phyloP scores from a whole-genome alignment of 1,284 basidiomycete species.

The Acaromyces ingoldii region DNA sequence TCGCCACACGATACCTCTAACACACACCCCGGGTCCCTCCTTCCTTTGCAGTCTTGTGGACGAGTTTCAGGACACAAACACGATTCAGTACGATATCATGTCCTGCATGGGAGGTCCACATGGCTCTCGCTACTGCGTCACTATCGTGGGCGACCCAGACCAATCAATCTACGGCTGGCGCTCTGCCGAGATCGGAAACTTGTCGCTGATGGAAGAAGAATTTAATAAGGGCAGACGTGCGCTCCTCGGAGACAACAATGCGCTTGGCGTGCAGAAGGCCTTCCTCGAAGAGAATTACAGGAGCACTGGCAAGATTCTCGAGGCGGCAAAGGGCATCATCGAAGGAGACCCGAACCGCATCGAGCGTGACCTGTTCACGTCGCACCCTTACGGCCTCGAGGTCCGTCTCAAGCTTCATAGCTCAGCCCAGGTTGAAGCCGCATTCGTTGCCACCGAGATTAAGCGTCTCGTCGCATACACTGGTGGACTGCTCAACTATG shows the following conservation, averaged over 20 bases:
- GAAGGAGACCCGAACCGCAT: conserved; percentile 74
- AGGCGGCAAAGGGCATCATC: conserved; percentile 71
- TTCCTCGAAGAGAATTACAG: conserved; percentile 83
- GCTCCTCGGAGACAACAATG: conserved; percentile 52
- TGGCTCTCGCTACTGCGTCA: conserved; percentile 55
- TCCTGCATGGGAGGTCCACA: conserved; percentile 57
- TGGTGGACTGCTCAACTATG: conserved; percentile 67
- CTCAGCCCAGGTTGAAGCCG: conserved; percentile 29
- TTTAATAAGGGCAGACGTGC: conserved; percentile 25
- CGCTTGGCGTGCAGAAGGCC: conserved; percentile 58
- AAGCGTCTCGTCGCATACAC: conserved; percentile 69
- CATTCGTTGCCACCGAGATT: conserved; percentile 68
- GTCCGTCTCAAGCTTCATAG: conserved; percentile 45
- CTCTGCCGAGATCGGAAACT: conserved; percentile 58
- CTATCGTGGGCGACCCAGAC: conserved; percentile 77
- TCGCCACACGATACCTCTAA: too few species aligned
- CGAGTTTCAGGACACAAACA: conserved; percentile 88
- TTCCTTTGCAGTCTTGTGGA: conserved; percentile 62
- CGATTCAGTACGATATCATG: conserved; percentile 79
- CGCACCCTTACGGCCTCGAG: conserved; percentile 62
- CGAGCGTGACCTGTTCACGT: conserved; percentile 69
- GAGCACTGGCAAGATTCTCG: conserved; percentile 72
- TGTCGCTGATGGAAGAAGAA: conserved; percentile 39
- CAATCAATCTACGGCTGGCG: conserved; percentile 63
- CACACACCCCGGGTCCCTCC: too few species aligned